Evolutionary conservation across 2,329 filamentous ascomycete genomes (phyloP), one percentile per base, ranked within the genome.

Genomic region (Venturiaceae sp.): DNA sequence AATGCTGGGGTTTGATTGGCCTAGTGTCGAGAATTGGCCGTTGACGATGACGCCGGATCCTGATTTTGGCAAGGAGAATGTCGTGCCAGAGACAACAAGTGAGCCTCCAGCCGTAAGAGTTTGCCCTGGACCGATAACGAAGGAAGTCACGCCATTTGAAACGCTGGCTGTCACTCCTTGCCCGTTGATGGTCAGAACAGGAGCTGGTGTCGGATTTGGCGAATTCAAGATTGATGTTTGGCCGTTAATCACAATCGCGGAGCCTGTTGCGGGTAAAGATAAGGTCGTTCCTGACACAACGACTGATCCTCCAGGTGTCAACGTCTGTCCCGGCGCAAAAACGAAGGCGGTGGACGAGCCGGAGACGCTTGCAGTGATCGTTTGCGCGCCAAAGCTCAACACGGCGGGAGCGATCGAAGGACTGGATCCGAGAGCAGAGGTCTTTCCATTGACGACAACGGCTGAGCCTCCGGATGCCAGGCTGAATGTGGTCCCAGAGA

Each of bases 251-350:
- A 56, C 58, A 11, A 62, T 30, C 19, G 23, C 23, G 13, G 34
- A 14, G 5, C 62, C 62, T 26, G 60, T 58, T 33, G 68, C 55
- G 2, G 37, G 37, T 36, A 73, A 64, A 2, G 71, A 71, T 3
- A 74, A 58, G 5, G 64, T 68, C 0, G 64, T 69, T 5, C 70
- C 70, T 23, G 62, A 62, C 1, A 72, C 63, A 11, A 66, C 71
- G 26, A 73, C 66, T 2, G 60, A 61, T 5, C 69, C 67, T 11
- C 70, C 72, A 6, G 73, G 68, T 1, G 64, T 62, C 1, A 76
- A 66, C 1, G 72, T 74, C 37, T 73, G 66, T 11, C 70, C 73
- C n/a, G 66, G 65, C 5, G 30, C 19, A 14, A 76, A 64, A 11
- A 75, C 58, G 41, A 75, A 77, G 2, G 68, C 2, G 6, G n/a